Conservation (phyloP, 345 rosid species). For the Aegle marmelos region DNA sequence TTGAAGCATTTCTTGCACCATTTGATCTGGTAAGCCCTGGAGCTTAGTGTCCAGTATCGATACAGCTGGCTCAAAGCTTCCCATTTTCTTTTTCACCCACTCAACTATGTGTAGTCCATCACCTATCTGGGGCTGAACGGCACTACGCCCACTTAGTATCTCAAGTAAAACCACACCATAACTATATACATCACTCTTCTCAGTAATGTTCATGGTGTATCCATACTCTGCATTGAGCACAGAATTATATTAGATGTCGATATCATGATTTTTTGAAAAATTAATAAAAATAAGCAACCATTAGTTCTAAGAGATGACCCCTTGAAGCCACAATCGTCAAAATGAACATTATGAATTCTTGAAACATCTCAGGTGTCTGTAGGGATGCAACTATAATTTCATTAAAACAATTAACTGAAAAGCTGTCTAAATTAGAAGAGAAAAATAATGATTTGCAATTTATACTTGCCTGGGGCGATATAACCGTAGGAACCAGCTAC, state of each 20-base stretch:
- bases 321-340: not conserved
- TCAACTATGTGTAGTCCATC: slow-evolving; percentile 89
- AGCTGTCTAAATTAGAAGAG: not conserved
- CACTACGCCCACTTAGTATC: slow-evolving; percentile 82
- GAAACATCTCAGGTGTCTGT: not conserved
- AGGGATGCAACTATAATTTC: not conserved
- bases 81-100: slow-evolving; percentile 97
- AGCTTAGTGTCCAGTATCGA: slow-evolving; percentile 75
- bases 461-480: slow-evolving; percentile 83
- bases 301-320: not conserved
- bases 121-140: slow-evolving; percentile 61
- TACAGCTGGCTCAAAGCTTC: slow-evolving; percentile 83
- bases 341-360: not conserved
- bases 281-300: not conserved
- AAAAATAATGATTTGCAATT: not conserved
- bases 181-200: slow-evolving; percentile 93
- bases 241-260: slow-evolving; percentile 2
- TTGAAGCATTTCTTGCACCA: slow-evolving; percentile 96
- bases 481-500: slow-evolving; percentile 95
- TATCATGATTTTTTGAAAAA: not conserved
- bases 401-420: not conserved
- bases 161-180: slow-evolving; percentile 91
- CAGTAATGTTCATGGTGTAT: slow-evolving; percentile 90
- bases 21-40: slow-evolving; percentile 80
- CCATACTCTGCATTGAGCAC: slow-evolving; percentile 72